Conservation (phyloP, 768 basidiomycete species). For the Tephrocybe sp. region DNA sequence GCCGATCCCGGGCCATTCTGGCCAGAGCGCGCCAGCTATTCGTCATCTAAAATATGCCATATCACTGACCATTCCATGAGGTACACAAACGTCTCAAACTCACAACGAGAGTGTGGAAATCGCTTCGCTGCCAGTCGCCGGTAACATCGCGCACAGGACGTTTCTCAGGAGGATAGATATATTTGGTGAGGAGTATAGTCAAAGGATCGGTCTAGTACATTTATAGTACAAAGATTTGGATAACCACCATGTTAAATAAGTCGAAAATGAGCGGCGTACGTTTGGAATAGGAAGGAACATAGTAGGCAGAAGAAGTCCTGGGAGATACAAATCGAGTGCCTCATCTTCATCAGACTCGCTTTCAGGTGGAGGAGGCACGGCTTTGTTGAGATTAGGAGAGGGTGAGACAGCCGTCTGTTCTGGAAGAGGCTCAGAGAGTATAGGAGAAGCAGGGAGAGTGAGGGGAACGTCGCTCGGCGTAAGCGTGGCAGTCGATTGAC, state of each 20-base stretch:
- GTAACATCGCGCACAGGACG: conserved; percentile 71
- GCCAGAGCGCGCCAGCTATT: conserved; percentile 87
- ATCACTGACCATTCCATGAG: conserved; percentile 21
- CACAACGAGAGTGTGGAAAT: conserved; percentile 81
- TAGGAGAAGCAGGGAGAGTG: conserved; percentile 29
- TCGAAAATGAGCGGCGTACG: conserved; percentile 63
- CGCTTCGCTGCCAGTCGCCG: conserved; percentile 72
- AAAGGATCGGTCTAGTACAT: conserved; percentile 79
- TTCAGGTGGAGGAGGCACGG: conserved; percentile 49
- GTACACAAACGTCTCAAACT: conserved; percentile 32
- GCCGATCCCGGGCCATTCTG: conserved; percentile 79
- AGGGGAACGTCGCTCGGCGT: conserved; percentile 46
- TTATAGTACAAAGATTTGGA: conserved; percentile 46
- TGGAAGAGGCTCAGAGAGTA: conserved; percentile 19
- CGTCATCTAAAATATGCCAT: conserved; percentile 58
- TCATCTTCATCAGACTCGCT: conserved; percentile 52
- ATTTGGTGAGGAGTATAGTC: conserved; percentile 79
- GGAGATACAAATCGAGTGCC: conserved; percentile 60
- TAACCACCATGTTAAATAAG: conserved; percentile 63
- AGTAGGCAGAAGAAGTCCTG: conserved; percentile 67
- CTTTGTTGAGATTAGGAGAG: conserved; percentile 51
- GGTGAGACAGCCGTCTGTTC: conserved; percentile 25
- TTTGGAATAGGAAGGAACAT: conserved; percentile 91
- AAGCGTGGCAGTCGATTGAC: conserved; percentile 33
- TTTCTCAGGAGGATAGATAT: conserved; percentile 74